Base-by-base conservation (phyloP, 208 protist genomes). In the Porcisia deanei region DNA sequence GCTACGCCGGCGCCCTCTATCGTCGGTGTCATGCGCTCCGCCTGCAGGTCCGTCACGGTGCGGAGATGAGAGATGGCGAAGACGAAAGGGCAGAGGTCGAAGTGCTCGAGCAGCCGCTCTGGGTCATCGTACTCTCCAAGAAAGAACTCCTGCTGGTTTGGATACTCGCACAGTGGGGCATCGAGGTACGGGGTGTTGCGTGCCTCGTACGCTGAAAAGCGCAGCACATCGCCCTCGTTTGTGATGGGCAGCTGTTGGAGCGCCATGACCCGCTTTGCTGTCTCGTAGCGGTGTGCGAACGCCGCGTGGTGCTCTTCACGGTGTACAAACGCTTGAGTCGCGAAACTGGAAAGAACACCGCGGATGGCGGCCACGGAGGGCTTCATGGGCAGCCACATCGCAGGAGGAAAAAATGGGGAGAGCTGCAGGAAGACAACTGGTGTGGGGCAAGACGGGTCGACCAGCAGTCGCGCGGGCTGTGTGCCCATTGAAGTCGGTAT, bases 371-470 rank as follows among this genome's bases (percentile, higher is more conserved):
- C 83, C 25, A 89, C 86, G 12, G 82, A 94, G 14, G 83, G 85
- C 68, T 94, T 90, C 7, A 98, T 83, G 25, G 96, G 92, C 61
- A 98, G 82, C 94, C 96, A 98, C 86, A 97, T 83, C 25, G 91
- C 80, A 25, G 96, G 96, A 47, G 96, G 96, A 60, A 97, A 87
- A 75, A 96, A 85, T 4, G 86, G 81, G 14, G 85, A 87, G 16
- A 98, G 85, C 79, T 98, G 96, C 63, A 97, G 70, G 64, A 88
- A 96, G 16, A 97, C 89, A 5, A 94, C 83, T 12, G 88, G 83
- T 3, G 72, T 68, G 30, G 84, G 80, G 71, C 86, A 83, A 9
- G 49, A 57, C 18, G 92, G 92, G 74, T 97, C 92, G 20, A 96
- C 74, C n/a, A 88, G 82, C 20, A 97, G 87, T 43, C 87, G 79